A percentile compares a stretch with the other conserved stretches of the same genome.
These are phyloP conservation scores for Neurospora sp. DNA, from an alignment of 495 filamentous ascomycete species.

Conservation along the genomic window DNA sequence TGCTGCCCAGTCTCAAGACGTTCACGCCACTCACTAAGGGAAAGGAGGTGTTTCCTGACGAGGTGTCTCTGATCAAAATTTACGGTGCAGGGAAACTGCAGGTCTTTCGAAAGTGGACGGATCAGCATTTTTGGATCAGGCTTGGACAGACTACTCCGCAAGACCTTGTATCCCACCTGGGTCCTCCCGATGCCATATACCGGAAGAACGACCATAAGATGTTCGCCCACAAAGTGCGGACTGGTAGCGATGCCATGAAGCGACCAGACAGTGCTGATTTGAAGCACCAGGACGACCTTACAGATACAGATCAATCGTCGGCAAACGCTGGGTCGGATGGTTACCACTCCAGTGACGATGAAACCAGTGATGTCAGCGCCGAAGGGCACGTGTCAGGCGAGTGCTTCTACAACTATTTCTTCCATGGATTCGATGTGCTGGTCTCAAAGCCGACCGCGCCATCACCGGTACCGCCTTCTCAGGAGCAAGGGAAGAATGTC, in stretches of 20 bases:
- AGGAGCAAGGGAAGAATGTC: slow-evolving; percentile 15
- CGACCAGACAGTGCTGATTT: slow-evolving; percentile 40
- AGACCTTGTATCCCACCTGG: slow-evolving; percentile 80
- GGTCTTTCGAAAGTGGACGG: slow-evolving; percentile 51
- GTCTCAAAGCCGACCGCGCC: slow-evolving; percentile 63
- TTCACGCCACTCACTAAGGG: slow-evolving; percentile 39
- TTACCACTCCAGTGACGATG: slow-evolving; percentile 48
- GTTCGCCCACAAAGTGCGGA: slow-evolving; percentile 66
- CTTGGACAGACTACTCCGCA: slow-evolving; percentile 80
- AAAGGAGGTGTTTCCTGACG: slow-evolving; percentile 60
- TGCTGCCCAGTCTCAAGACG: slow-evolving; percentile 54
- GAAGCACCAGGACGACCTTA: slow-evolving; percentile 46
- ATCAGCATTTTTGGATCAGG: slow-evolving; percentile 51
- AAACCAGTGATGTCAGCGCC: slow-evolving; percentile 39
- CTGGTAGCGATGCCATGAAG: slow-evolving; percentile 34
- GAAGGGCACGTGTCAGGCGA: slow-evolving; percentile 51
- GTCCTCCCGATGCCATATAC: slow-evolving; percentile 91
- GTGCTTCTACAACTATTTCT: slow-evolving; percentile 95
- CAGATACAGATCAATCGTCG: slow-evolving; percentile 78
- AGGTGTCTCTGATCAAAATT: slow-evolving; percentile 70
- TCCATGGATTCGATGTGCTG: slow-evolving; percentile 89
- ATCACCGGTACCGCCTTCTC: slow-evolving; percentile 52
- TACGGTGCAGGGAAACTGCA: slow-evolving; percentile 67
- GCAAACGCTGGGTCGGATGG: slow-evolving; percentile 68
- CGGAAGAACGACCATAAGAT: slow-evolving; percentile 84